phyloP scores from a whole-genome alignment of 441 rosid species.

The Viola pubescens region DNA sequence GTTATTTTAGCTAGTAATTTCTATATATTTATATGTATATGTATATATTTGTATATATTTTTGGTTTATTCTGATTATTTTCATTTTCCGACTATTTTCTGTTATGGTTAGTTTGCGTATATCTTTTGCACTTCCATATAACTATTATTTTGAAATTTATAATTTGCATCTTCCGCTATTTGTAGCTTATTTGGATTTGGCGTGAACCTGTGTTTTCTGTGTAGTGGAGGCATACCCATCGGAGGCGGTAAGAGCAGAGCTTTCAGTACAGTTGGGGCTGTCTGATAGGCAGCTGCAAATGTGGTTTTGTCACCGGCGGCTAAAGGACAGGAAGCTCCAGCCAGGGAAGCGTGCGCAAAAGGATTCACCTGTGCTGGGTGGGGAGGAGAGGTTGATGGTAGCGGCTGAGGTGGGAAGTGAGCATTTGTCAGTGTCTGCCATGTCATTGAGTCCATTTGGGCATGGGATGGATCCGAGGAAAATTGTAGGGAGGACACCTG shows the following conservation, averaged over 20 bases:
- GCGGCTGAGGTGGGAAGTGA: slow-evolving; percentile 36
- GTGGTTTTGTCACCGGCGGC: slow-evolving; percentile 98
- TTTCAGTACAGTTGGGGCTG: slow-evolving; percentile 76
- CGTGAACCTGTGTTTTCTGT: slow-evolving; percentile 8
- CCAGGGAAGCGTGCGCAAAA: slow-evolving; percentile 38
- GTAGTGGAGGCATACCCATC: slow-evolving; percentile 87
- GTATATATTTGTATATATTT: neutral
- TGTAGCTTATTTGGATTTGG: slow-evolving; percentile 1
- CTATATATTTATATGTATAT: neutral
- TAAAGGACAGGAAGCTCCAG: slow-evolving; percentile 66
- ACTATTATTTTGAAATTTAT: too few species aligned
- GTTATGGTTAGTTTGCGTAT: too few species aligned
- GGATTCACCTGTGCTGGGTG: slow-evolving; percentile 32
- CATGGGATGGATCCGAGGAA: slow-evolving; percentile 38
- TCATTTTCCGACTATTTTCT: too few species aligned
- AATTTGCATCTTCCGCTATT: neutral
- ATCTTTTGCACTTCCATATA: too few species aligned
- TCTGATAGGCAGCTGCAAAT: slow-evolving; percentile 97
- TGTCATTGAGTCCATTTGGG: slow-evolving; percentile 44
- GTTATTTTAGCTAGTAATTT: too few species aligned
- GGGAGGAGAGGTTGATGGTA: slow-evolving; percentile 28
- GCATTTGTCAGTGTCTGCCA: slow-evolving; percentile 27
- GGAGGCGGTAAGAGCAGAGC: slow-evolving; percentile 62
- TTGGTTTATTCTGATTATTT: too few species aligned
- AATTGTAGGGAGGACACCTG: slow-evolving; percentile 37